Conservation (phyloP, 768 basidiomycete genomes). For the Trametes maxima region DNA sequence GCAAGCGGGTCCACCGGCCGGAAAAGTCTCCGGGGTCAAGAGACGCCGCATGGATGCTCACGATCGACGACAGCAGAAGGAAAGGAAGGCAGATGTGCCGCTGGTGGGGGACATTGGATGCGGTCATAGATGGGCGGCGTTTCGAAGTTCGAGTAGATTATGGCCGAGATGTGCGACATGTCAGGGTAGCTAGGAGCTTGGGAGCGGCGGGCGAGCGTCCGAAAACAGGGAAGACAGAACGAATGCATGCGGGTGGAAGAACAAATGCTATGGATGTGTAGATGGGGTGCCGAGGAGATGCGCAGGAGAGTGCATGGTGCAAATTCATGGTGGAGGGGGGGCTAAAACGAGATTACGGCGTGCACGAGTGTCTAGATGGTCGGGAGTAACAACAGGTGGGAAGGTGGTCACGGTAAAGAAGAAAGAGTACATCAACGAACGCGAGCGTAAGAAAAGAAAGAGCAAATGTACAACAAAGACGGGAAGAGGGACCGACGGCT, state of each 20-base stretch:
- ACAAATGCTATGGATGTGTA: not conserved
- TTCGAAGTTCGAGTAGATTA: too few species aligned
- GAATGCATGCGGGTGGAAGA: conserved; percentile 3
- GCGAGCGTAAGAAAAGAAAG: not conserved
- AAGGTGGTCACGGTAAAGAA: not conserved
- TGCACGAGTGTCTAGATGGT: conserved; percentile 12
- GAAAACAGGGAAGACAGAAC: not conserved
- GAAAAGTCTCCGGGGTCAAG: too few species aligned
- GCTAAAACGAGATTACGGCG: conserved; percentile 1
- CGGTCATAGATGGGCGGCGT: too few species aligned
- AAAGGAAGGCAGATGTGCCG: too few species aligned
- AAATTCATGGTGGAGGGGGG: not conserved
- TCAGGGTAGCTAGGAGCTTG: too few species aligned
- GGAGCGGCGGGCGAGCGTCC: too few species aligned
- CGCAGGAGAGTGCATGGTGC: conserved; percentile 3
- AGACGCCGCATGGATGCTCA: too few species aligned
- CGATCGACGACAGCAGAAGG: too few species aligned
- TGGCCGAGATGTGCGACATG: too few species aligned
- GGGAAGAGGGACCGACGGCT: not conserved
- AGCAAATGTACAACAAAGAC: not conserved
- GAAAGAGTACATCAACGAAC: not conserved
- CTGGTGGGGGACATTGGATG: too few species aligned
- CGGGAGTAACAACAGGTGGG: not conserved
- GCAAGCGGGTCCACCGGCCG: too few species aligned
- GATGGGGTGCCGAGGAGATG: not conserved